Conservation (phyloP, 2,329 filamentous ascomycete genomes). For the Ceratocystis ficicola region DNA sequence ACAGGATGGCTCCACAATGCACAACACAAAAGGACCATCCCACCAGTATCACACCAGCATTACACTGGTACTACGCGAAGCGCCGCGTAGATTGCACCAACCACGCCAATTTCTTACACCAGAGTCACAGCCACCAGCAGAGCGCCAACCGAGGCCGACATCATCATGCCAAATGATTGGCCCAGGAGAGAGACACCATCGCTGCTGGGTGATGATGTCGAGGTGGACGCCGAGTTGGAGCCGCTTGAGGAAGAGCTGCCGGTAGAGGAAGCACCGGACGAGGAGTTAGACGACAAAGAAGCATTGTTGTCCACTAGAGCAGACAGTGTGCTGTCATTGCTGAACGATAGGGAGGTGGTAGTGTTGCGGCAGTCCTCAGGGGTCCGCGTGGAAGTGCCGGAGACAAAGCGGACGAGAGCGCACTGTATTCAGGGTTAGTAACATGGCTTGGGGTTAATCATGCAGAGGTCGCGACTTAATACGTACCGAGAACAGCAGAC, state of each 20-base stretch:
- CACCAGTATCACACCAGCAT: background rate
- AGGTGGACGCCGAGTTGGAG: background rate
- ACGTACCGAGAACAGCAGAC: slow-evolving; percentile 44
- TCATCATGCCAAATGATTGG: slow-evolving; percentile 8
- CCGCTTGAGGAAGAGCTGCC: background rate
- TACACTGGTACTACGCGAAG: too few relatives aligned
- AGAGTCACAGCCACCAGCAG: slow-evolving; percentile 6
- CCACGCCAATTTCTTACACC: background rate
- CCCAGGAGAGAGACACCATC: slow-evolving; percentile 3
- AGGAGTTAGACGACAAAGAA: background rate
- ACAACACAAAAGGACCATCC: background rate
- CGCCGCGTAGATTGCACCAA: background rate
- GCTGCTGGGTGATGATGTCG: background rate
- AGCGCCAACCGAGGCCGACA: slow-evolving; percentile 8
- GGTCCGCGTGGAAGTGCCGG: slow-evolving; percentile 29
- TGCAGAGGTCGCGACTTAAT: background rate
- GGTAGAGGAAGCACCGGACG: background rate
- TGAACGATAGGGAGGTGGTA: slow-evolving; percentile 29
- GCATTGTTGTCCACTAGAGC: background rate
- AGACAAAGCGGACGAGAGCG: slow-evolving; percentile 44
- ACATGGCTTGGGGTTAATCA: background rate
- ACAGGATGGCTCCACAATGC: background rate
- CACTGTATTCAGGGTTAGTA: slow-evolving; percentile 33
- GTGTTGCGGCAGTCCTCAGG: slow-evolving; percentile 31
- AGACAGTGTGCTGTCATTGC: slow-evolving; percentile 25